A percentile compares a stretch with the other conserved stretches of the same genome.
These are phyloP conservation scores for Linderniella brevidens DNA, from an alignment of 257 asterid genomes.

Conservation along the genomic window DNA sequence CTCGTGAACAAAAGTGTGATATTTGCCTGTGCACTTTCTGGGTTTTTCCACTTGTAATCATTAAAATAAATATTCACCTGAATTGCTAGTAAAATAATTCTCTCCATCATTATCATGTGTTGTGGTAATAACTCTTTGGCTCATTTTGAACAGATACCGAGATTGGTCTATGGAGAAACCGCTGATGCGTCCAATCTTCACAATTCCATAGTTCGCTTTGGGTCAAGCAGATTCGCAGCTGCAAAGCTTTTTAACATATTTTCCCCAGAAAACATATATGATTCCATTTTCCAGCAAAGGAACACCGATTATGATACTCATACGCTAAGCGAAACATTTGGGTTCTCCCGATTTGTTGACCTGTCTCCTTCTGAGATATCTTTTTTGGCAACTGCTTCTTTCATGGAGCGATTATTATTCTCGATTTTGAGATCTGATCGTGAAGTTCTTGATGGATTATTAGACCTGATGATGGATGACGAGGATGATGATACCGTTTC, in stretches of 20 bases:
- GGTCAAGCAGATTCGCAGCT: constrained; percentile 22
- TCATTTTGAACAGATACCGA: constrained; percentile 97
- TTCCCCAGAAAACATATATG: constrained; percentile 56
- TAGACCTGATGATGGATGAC: constrained; percentile 42
- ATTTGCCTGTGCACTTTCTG: too few species aligned
- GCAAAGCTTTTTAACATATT: constrained; percentile 61
- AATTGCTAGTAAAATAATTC: too few species aligned
- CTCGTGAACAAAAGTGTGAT: too few species aligned
- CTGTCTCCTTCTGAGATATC: constrained; percentile 70
- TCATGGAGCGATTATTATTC: constrained; percentile 68
- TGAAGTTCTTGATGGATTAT: constrained; percentile 36
- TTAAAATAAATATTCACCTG: too few species aligned
- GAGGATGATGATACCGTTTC: constrained; percentile 26
- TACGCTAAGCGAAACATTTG: constrained; percentile 50
- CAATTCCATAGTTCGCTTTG: constrained; percentile 19
- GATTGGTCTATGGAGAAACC: constrained; percentile 57
- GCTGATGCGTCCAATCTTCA: constrained; percentile 18
- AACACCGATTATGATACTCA: constrained; percentile 15
- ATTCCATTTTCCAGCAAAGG: constrained; percentile 31
- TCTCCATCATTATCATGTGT: too few species aligned
- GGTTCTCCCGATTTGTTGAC: constrained; percentile 68
- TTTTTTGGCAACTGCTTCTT: constrained; percentile 53
- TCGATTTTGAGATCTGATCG: constrained; percentile 37
- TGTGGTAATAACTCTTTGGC: too few species aligned
- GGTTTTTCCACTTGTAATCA: too few species aligned